Base-by-base conservation (phyloP, 2,329 filamentous ascomycete species). In the Calonectria fujianensis region DNA sequence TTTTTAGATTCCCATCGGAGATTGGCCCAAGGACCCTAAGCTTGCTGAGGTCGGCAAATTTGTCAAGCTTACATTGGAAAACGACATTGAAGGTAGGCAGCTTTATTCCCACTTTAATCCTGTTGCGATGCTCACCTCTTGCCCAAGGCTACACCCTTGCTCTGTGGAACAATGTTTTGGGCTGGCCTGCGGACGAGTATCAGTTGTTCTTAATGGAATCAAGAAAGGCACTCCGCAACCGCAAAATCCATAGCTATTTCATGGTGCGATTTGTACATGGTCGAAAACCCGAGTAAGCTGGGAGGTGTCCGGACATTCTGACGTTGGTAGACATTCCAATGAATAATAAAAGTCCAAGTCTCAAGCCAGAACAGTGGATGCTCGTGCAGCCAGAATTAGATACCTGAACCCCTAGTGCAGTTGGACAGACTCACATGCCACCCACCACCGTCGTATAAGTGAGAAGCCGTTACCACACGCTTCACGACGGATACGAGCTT, bases 121-220 rank as follows among this genome's bases (percentile, higher is more conserved):
- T 6, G 10, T 45, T 2, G 0, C 1, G 24, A 8, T 24, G 2
- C 5, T 16, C 7, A 45, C 37, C 18, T 8, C 4, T 3, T 14
- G 20, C 1, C 4, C 11, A 14, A 80, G 78, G 78, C 1, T 80
- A 80, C 27, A 78, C 78, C 2, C 63, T 74, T 0, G 73, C 78
- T 6, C 45, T 80, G 13, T 80, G 78, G 78, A 73, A 76, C 27
- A 75, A 72, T 4, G 75, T 80, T 4, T 72, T 80, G 4, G 45
- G 74, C 29, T 80, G 78, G 78, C 74, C 78, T 1, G 72, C 73
- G 4, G 78, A 80, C 3, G 78, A 80, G 20, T 80, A 80, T 37
- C 63, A 79, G 10, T 31, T 79, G 0, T 80, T 80, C 37, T 72
- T 80, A 2, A 73, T 71, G 70, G 74, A 75, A 16, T 72, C 77